These are phyloP conservation scores for Mangifera indica DNA, from an alignment of 345 rosid species.

Conservation along the genomic window DNA sequence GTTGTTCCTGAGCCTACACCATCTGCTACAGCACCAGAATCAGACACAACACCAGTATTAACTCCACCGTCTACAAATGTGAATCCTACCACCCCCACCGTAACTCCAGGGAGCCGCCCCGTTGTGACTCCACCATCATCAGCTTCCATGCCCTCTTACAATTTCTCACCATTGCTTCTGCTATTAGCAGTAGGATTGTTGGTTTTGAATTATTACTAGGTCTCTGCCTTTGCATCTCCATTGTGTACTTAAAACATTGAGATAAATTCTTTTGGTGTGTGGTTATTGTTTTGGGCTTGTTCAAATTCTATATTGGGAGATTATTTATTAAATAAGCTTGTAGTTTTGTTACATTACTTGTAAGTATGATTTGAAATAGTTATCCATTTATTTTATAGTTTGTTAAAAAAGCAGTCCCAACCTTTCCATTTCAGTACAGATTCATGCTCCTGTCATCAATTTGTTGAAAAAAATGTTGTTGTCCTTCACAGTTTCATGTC, in stretches of 20 bases:
- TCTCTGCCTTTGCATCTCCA: neutral
- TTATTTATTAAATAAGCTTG: slow-evolving; percentile 16
- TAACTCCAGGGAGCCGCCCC: slow-evolving; percentile 52
- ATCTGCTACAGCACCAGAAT: slow-evolving; percentile 55
- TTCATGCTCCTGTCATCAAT: slow-evolving; percentile 13
- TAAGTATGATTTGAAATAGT: neutral
- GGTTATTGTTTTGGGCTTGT: slow-evolving; percentile 11
- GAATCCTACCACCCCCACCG: slow-evolving; percentile 36
- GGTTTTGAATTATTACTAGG: slow-evolving; percentile 38
- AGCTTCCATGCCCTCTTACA: slow-evolving; percentile 37
- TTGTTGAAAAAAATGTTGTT: slow-evolving; percentile 4
- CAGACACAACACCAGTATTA: slow-evolving; percentile 44
- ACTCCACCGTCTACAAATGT: slow-evolving; percentile 47
- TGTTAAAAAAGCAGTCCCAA: too few relatives aligned
- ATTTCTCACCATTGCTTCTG: slow-evolving; percentile 47
- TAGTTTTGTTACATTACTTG: neutral
- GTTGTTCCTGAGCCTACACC: slow-evolving; percentile 60
- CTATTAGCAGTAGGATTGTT: slow-evolving; percentile 41
- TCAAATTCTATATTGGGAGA: slow-evolving; percentile 18
- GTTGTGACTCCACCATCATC: slow-evolving; percentile 63
- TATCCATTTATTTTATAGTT: neutral
- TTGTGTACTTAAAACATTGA: neutral
- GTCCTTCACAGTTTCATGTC: slow-evolving; percentile 1
- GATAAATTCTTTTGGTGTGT: slow-evolving; percentile 18
- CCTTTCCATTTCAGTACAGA: neutral